Conservation (phyloP, 257 asterid genomes). For the Solanum paucissectum region DNA sequence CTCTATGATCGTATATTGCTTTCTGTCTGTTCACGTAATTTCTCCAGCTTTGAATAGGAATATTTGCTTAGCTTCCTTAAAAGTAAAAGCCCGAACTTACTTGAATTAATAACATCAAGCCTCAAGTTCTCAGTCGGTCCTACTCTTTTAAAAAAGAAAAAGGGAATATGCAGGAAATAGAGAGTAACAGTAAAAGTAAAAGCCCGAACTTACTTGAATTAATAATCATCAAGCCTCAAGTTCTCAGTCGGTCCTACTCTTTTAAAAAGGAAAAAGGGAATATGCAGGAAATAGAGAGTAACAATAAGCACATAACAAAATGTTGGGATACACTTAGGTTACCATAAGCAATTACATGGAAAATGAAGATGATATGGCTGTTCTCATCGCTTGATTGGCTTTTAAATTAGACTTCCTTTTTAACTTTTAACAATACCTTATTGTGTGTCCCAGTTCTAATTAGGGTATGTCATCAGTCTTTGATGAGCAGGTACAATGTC, state of each 20-base stretch:
- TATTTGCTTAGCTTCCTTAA: not conserved
- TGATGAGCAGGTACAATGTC: conserved; percentile 93
- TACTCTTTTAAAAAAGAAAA: not conserved
- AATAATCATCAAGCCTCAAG: not conserved
- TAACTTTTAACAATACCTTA: not conserved
- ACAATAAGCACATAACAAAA: not conserved
- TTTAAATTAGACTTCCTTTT: not conserved
- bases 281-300: not conserved
- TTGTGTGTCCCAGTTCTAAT: conserved; percentile 21
- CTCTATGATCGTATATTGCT: not conserved
- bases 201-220: not conserved
- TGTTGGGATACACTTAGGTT: not conserved
- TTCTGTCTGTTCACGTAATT: not conserved
- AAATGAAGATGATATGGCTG: not conserved
- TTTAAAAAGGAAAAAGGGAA: not conserved
- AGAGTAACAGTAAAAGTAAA: not conserved
- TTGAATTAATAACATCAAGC: not conserved
- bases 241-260: not conserved
- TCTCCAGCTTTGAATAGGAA: not conserved
- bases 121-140: not conserved
- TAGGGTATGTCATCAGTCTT: conserved; percentile 53
- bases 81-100: not conserved
- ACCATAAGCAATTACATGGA: not conserved
- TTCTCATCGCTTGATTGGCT: not conserved
- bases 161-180: not conserved